Conservation (phyloP, 2,329 filamentous ascomycete genomes). For the Colletotrichum sp. region DNA sequence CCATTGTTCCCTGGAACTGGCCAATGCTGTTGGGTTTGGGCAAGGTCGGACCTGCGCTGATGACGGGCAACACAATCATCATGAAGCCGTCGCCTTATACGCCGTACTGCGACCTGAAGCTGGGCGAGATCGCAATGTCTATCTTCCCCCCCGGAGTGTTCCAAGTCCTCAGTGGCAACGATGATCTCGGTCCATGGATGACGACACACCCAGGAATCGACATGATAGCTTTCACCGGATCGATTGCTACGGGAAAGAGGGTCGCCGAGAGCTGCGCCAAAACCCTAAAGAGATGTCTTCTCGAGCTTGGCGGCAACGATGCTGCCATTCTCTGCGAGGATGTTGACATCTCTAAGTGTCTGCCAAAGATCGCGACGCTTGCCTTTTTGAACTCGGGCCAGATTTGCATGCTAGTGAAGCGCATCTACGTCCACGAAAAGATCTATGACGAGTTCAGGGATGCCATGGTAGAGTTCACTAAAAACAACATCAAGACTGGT, state of each 20-base stretch:
- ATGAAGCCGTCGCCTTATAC: slow-evolving; percentile 64
- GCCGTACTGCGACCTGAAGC: slow-evolving; percentile 62
- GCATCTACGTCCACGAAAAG: slow-evolving; percentile 64
- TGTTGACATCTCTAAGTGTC: slow-evolving; percentile 50
- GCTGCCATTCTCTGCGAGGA: slow-evolving; percentile 63
- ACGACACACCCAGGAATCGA: slow-evolving; percentile 62
- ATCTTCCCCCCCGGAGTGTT: slow-evolving; percentile 67
- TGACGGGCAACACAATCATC: slow-evolving; percentile 62
- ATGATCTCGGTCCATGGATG: slow-evolving; percentile 63
- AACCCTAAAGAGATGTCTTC: slow-evolving; percentile 65
- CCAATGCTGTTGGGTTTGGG: slow-evolving; percentile 44
- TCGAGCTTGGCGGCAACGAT: slow-evolving; percentile 68
- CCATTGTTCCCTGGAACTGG: slow-evolving; percentile 59
- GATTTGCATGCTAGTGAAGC: slow-evolving; percentile 47
- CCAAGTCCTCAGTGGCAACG: slow-evolving; percentile 64
- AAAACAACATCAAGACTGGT: slow-evolving; percentile 47
- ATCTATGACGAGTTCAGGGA: slow-evolving; percentile 60
- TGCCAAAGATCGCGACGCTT: slow-evolving; percentile 48
- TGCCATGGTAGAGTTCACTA: slow-evolving; percentile 51
- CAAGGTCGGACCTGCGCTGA: slow-evolving; percentile 62
- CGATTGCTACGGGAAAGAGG: slow-evolving; percentile 62
- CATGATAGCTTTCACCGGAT: slow-evolving; percentile 70
- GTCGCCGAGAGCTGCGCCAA: slow-evolving; percentile 57
- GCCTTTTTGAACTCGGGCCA: slow-evolving; percentile 62
- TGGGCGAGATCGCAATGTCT: slow-evolving; percentile 61